These are phyloP conservation scores for Leccinum olivaceoglutinosum DNA, from an alignment of 1,284 basidiomycete genomes.

Conservation along the genomic window DNA sequence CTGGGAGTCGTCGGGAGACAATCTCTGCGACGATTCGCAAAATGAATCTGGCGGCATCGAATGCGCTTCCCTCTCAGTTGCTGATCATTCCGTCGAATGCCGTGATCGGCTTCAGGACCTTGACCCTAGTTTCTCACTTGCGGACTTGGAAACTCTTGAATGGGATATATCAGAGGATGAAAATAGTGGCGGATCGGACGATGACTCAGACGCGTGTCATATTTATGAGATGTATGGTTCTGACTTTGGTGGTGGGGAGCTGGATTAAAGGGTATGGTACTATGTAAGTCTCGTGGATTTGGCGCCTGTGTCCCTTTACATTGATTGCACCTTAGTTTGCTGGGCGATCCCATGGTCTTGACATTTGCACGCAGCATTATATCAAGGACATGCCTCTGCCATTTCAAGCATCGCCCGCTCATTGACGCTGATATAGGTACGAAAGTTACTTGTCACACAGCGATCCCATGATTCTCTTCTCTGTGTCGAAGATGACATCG, in stretches of 20 bases:
- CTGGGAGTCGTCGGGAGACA: neutral
- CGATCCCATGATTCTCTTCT: constrained; percentile 74
- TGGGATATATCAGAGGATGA: neutral
- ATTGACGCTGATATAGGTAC: constrained; percentile 49
- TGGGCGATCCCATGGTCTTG: no score
- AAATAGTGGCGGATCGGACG: neutral
- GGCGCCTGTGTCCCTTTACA: no score
- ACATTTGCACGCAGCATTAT: constrained; percentile 38
- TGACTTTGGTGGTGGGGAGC: neutral
- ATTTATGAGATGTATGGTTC: constrained; percentile 1
- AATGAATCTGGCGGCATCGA: neutral
- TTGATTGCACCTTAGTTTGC: no score
- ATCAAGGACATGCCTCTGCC: constrained; percentile 65
- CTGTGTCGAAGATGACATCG: no score
- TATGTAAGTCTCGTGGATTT: no score
- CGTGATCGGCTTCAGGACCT: neutral
- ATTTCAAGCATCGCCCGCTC: neutral
- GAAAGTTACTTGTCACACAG: constrained; percentile 90
- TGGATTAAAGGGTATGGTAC: neutral
- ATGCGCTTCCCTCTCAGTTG: neutral
- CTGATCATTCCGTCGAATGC: neutral
- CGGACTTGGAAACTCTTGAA: neutral
- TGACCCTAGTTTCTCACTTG: neutral
- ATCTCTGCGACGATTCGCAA: neutral
- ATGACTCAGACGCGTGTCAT: neutral